Conservation (phyloP, 2,329 filamentous ascomycete genomes). For the Periconia macrospinosa region DNA sequence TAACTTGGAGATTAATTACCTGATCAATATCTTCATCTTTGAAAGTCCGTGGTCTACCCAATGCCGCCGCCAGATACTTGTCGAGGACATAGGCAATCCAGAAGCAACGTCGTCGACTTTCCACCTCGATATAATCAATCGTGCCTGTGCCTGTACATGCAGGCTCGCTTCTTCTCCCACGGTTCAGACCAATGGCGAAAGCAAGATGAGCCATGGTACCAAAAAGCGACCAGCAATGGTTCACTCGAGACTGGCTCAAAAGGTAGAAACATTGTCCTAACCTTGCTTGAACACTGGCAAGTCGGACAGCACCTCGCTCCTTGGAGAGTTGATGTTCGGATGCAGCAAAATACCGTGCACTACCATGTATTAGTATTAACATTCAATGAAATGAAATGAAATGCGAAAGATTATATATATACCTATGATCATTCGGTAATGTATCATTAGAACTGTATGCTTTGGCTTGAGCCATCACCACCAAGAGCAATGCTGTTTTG, state of each 20-base stretch:
- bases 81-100: conserved; percentile 67
- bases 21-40: conserved; percentile 68
- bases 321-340: conserved; percentile 49
- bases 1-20: conserved; percentile 29
- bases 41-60: conserved; percentile 62
- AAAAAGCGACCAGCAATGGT: conserved; percentile 64
- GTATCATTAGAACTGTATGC: conserved; percentile 35
- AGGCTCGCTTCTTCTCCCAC: conserved; percentile 37
- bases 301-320: conserved; percentile 56
- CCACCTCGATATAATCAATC: conserved; percentile 50
- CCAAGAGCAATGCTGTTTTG: conserved; percentile 52
- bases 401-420: not conserved
- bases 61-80: conserved; percentile 65
- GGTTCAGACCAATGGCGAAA: conserved; percentile 50
- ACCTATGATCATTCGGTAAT: conserved; percentile 25
- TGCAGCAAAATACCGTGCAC: conserved; percentile 48
- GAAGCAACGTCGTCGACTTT: conserved; percentile 62
- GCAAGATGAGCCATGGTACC: conserved; percentile 59
- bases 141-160: too few relatives aligned
- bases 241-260: conserved; percentile 61
- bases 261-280: conserved; percentile 62
- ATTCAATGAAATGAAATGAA: not conserved
- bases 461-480: conserved; percentile 57
- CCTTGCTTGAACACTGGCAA: conserved; percentile 62
- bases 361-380: conserved; percentile 14